Percentiles rank a stretch among this genome's conserved stretches.
phyloP scores from a whole-genome alignment of 2,329 filamentous ascomycete species.

The Pestalotiopsis fici region DNA sequence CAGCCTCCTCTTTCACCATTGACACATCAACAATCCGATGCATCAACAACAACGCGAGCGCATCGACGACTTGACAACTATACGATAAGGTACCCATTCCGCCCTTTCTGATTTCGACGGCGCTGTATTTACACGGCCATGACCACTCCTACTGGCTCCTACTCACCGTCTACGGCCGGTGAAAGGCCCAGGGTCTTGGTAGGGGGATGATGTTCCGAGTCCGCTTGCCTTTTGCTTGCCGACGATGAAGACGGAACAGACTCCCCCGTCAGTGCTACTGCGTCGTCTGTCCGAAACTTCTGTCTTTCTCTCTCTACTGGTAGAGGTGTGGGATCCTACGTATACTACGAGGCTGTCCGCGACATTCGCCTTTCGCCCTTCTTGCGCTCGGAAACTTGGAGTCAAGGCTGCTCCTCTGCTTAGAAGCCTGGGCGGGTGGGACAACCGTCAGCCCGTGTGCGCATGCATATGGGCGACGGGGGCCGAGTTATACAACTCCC shows the following conservation, averaged over 20 bases:
- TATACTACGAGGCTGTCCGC: background rate
- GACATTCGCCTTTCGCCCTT: background rate
- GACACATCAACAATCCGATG: too few relatives aligned
- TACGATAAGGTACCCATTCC: background rate
- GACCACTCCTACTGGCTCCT: constrained; percentile 5
- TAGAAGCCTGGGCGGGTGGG: constrained; percentile 12
- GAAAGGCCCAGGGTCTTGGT: constrained; percentile 11
- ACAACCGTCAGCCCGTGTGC: background rate
- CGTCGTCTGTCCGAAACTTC: background rate
- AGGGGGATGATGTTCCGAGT: constrained; percentile 7
- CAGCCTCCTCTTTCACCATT: too few relatives aligned
- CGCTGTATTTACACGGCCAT: background rate
- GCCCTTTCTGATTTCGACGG: background rate
- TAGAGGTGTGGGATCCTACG: background rate
- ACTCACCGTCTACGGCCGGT: constrained; percentile 9
- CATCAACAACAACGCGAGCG: background rate
- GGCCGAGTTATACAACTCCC: constrained; percentile 7
- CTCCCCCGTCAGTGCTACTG: constrained; percentile 9
- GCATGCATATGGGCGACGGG: constrained; percentile 1
- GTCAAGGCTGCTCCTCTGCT: constrained; percentile 10
- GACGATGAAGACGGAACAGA: background rate
- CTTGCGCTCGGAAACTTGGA: constrained; percentile 7
- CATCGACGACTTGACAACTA: background rate
- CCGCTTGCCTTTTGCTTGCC: constrained; percentile 12
- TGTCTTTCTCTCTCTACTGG: background rate